phyloP scores from a whole-genome alignment of 2,329 filamentous ascomycete species.

The Nannizziopsis arthrosporioides region DNA sequence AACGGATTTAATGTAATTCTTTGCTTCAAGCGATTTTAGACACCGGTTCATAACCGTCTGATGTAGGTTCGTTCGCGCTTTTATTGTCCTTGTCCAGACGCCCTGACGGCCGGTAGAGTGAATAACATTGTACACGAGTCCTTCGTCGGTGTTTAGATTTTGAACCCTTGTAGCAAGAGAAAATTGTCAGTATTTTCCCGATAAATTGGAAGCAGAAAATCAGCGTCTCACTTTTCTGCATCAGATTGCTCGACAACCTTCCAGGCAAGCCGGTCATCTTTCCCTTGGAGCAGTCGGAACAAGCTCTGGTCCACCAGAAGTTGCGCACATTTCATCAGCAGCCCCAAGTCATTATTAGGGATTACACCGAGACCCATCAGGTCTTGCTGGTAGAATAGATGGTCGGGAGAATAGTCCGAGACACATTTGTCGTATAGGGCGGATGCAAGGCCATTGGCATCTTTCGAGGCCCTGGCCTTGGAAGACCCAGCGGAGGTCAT shows the following conservation, averaged over 20 bases:
- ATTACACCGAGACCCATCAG: slow-evolving; percentile 34
- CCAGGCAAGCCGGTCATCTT: slow-evolving; percentile 37
- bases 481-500: slow-evolving; percentile 18
- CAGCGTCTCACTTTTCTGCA: slow-evolving; percentile 35
- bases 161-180: slow-evolving; percentile 23
- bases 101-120: slow-evolving; percentile 75
- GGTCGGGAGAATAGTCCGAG: slow-evolving; percentile 30
- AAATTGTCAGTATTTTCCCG: slow-evolving; percentile 12
- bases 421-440: slow-evolving; percentile 37
- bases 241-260: slow-evolving; percentile 39
- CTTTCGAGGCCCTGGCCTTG: slow-evolving; percentile 20
- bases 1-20: slow-evolving; percentile 74
- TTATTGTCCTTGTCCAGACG: slow-evolving; percentile 82
- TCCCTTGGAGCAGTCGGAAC: slow-evolving; percentile 35
- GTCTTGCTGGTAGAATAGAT: slow-evolving; percentile 38
- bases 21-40: slow-evolving; percentile 71
- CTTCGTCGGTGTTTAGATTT: slow-evolving; percentile 54
- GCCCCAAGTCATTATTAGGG: slow-evolving; percentile 32
- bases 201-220: neutral
- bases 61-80: slow-evolving; percentile 68
- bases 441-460: slow-evolving; percentile 31
- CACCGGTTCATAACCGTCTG: slow-evolving; percentile 69
- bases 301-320: slow-evolving; percentile 37
- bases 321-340: slow-evolving; percentile 36
- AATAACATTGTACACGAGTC: slow-evolving; percentile 77